Base-by-base conservation (phyloP, 768 basidiomycete genomes). In the Tubosaeta sp. region DNA sequence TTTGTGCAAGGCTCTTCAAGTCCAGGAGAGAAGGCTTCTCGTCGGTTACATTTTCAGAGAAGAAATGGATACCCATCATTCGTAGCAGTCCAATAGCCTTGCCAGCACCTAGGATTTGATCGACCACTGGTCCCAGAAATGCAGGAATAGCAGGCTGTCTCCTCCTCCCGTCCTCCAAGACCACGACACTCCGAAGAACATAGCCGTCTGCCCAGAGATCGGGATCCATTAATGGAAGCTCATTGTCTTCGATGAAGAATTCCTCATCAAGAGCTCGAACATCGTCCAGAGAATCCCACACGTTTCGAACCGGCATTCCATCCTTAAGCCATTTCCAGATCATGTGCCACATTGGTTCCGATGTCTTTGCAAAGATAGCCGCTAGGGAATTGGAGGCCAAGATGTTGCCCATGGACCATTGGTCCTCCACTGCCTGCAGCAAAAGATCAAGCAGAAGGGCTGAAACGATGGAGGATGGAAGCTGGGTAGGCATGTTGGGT, bases 121-220 rank as follows among this genome's bases (percentile, higher is more conserved):
- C 74, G 8, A 85, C 82, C 13, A 84, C 74, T 43, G 79, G 79
- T 31, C 76, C 72, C 61, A 93, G 68, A 65, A 91, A 88, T 38
- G 70, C 63, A 1, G 91, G 88, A 32, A 82, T 57, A 67, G 51
- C 66, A 47, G 53, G 59, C 53, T 67, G 61, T 43, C 64, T 60
- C 50, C 50, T 61, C 53, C 54, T 43, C 52, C 62, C 49, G 1
- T 65, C 67, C 35, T 61, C 66, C 31, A 65, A 58, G 4, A 68
- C 64, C 16, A 52, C 50, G 1, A 69, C 70, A 43, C 77, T 77
- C 35, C 83, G 70, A 54, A 90, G 64, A 3, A 72, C 71, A 66
- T 85, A 91, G 0, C 85, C 87, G 38, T 88, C 83, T 29, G 76
- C 71, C 90, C 90, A 93, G 61, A 90, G 90, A 51, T 91, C 87